Evolutionary conservation across 2,329 filamentous ascomycete genomes (phyloP), one percentile per base, ranked within the genome.

Genomic region (Rhinocladiella similis): DNA sequence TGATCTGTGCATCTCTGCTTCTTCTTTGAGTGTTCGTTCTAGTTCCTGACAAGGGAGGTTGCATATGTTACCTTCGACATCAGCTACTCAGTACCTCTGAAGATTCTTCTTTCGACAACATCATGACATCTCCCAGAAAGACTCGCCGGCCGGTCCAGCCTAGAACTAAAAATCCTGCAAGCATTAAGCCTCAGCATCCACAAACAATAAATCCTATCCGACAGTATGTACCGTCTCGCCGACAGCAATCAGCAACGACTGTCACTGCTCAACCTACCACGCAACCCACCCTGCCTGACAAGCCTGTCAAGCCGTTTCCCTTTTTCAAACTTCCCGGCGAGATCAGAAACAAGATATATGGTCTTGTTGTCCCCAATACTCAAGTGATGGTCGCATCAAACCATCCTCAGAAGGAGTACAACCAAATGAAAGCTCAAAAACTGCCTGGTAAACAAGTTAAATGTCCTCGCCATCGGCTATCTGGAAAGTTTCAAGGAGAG

Each of bases 291-390:
- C 55, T 53, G 19, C 25, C 47, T 13, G 16, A 35, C 45, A 57
- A 53, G 33, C 55, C 54, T 2, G 14, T 29, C 45, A 57, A 53
- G 33, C 55, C 54, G 2, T 90, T 90, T 53, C 81, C 75, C 6
- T 88, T 91, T 69, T 78, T 91, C 56, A 75, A 81, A 27, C 75
- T 92, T 1, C 88, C 89, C 0, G 79, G 83, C 0, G 89, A 92
- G 67, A 71, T 92, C 27, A 85, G 89, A 6, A 75, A 87, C 57
- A 83, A 84, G 64, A 81, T 92, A 12, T 91, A 91, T 68, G 79
- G 77, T 38, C 77, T 84, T 63, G 79, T 85, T 61, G 87, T 90
- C 60, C 71, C 77, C 3, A 38, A 59, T 27, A 56, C 54, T 48
- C 58, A 53, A 16, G 56, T 63, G 13, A 47, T 59, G 14, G 45